Percentiles rank a stretch among this genome's conserved stretches.
phyloP scores from a whole-genome alignment of 2,329 filamentous ascomycete genomes.

The Xylariaceae sp. region DNA sequence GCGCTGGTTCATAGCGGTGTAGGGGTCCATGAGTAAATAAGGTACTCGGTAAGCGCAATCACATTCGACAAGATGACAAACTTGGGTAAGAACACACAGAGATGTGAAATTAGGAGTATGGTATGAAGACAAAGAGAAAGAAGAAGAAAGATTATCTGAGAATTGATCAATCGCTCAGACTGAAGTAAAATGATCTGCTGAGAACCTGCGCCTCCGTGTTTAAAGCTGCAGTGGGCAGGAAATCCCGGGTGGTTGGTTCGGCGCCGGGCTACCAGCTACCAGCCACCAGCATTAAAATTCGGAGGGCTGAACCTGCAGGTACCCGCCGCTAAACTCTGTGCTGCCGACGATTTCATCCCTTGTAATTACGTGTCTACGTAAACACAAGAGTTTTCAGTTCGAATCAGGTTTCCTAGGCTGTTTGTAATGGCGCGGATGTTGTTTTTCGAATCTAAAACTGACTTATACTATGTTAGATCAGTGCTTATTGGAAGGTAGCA shows the following conservation, averaged over 20 bases:
- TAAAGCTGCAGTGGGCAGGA: neutral
- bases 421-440: no score
- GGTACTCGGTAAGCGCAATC: neutral
- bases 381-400: no score
- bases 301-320: no score
- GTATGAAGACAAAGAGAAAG: neutral
- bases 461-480: no score
- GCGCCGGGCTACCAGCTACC: neutral
- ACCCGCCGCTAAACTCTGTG: no score
- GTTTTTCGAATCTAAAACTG: no score
- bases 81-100: neutral
- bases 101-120: neutral
- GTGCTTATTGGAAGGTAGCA: no score
- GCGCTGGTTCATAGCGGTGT: slow-evolving; percentile 26
- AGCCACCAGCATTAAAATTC: slow-evolving; percentile 15
- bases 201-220: neutral
- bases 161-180: slow-evolving; percentile 1
- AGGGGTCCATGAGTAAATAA: slow-evolving; percentile 27
- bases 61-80: slow-evolving; percentile 2
- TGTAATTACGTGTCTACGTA: no score
- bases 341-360: no score
- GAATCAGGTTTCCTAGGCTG: no score
- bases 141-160: neutral
- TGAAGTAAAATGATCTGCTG: neutral
- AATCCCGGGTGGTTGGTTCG: slow-evolving; percentile 26